phyloP scores from a whole-genome alignment of 2,329 filamentous ascomycete genomes.

The Ascomycota sp. region DNA sequence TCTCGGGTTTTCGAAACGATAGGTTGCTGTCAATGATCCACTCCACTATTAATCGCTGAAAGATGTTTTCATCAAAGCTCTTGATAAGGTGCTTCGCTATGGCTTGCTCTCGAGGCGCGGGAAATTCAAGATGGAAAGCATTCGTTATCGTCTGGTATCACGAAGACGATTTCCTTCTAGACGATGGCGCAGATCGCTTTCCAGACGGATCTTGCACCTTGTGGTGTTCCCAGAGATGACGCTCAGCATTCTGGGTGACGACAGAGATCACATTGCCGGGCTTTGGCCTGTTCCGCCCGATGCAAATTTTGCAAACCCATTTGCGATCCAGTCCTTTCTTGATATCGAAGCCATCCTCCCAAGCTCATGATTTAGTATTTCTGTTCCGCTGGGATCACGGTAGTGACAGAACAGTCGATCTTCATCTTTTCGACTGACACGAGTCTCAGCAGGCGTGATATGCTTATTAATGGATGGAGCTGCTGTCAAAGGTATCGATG shows the following conservation, averaged over 20 bases:
- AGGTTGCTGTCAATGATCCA: slow-evolving; percentile 3
- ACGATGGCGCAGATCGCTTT: too few species aligned
- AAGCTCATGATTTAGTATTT: background rate
- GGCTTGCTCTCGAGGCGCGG: background rate
- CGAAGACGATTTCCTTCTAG: background rate
- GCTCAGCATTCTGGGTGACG: slow-evolving; percentile 1
- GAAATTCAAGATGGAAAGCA: background rate
- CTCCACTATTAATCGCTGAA: slow-evolving; percentile 3
- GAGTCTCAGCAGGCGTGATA: too few species aligned
- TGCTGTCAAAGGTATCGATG: too few species aligned
- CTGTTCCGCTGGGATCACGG: background rate
- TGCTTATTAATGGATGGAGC: too few species aligned
- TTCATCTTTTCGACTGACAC: background rate
- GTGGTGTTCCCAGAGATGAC: slow-evolving; percentile 1
- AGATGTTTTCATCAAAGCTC: slow-evolving; percentile 1
- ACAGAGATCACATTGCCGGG: background rate
- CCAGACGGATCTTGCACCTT: background rate
- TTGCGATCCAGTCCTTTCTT: background rate
- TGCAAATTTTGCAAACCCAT: slow-evolving; percentile 1
- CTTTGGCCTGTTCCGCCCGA: background rate
- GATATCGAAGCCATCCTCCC: background rate
- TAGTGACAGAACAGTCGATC: background rate
- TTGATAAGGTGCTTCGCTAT: slow-evolving; percentile 1
- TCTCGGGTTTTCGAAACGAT: too few species aligned
- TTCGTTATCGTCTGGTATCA: slow-evolving; percentile 1